Evolutionary conservation across 1,139 yeast species (phyloP).

Genomic region (Diutina neorugosa): DNA sequence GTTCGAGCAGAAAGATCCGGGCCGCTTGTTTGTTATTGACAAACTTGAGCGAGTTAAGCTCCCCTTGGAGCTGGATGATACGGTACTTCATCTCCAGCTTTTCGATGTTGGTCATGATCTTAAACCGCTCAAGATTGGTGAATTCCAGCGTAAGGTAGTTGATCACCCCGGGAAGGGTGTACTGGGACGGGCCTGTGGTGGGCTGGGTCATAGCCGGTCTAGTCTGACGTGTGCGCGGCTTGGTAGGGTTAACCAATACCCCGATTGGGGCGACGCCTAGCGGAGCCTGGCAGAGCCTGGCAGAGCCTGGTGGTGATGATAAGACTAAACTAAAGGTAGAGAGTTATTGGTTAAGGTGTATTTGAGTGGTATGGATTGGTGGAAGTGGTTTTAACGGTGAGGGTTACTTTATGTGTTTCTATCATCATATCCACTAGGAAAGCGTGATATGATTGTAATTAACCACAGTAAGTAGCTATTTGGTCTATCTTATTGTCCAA

Average conservation of each 20-base stretch:
- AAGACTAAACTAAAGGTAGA: too few species aligned
- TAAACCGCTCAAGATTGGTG: slow-evolving; percentile 44
- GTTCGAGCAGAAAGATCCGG: slow-evolving; percentile 19
- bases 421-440: too few species aligned
- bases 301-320: too few species aligned
- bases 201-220: background rate
- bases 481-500: too few species aligned
- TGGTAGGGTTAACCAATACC: background rate
- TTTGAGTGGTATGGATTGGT: too few species aligned
- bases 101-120: slow-evolving; percentile 45
- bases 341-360: too few species aligned
- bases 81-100: slow-evolving; percentile 44
- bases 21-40: slow-evolving; percentile 23
- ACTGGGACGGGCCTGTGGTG: slow-evolving; percentile 9
- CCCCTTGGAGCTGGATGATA: slow-evolving; percentile 43
- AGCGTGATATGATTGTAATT: too few species aligned
- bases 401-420: too few species aligned
- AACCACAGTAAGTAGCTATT: too few species aligned
- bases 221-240: background rate
- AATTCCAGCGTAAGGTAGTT: slow-evolving; percentile 50
- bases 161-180: slow-evolving; percentile 55
- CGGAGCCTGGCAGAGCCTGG: too few species aligned
- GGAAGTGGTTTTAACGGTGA: too few species aligned
- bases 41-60: slow-evolving; percentile 32
- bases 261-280: background rate